Conservation (phyloP, 169 alveolate genomes). For the Sarcocystis neurona region DNA sequence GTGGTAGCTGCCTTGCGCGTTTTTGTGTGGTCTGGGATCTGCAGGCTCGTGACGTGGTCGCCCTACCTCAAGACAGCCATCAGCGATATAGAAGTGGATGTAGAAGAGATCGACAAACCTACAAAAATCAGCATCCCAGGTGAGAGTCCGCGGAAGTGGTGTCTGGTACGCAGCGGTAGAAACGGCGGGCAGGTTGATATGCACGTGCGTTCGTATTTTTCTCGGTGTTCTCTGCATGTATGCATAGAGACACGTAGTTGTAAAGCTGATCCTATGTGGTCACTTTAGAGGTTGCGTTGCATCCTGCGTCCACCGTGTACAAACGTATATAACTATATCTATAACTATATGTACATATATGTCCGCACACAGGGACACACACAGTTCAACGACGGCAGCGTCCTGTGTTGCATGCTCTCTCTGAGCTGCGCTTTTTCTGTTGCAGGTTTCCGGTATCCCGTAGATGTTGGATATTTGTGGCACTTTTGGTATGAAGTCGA, state of each 20-base stretch:
- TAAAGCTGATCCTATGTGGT: no score
- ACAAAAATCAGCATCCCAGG: conserved; percentile 58
- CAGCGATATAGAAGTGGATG: conserved; percentile 98
- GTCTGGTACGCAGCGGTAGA: no score
- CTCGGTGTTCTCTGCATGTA: no score
- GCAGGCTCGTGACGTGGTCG: conserved; percentile 98
- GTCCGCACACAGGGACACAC: neutral
- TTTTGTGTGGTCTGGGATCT: neutral
- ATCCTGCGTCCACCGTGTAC: no score
- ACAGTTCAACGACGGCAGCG: neutral
- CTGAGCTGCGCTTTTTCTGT: conserved; percentile 39
- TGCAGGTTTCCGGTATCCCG: conserved; percentile 86
- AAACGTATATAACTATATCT: neutral
- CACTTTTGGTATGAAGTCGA: conserved; percentile 92
- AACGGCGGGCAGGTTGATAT: no score
- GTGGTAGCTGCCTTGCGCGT: neutral
- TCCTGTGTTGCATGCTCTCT: no score
- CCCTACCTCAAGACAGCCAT: conserved; percentile 97
- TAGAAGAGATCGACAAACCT: conserved; percentile 87
- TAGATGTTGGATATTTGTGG: conserved; percentile 98
- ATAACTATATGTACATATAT: no score
- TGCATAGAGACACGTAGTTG: no score
- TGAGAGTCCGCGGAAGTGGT: no score
- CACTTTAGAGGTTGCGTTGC: no score
- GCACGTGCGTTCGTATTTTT: no score